A percentile compares a stretch with the other conserved stretches of the same genome.
These are phyloP conservation scores for Lithospermum erythrorhizon DNA, from an alignment of 257 asterid species.

Conservation along the genomic window DNA sequence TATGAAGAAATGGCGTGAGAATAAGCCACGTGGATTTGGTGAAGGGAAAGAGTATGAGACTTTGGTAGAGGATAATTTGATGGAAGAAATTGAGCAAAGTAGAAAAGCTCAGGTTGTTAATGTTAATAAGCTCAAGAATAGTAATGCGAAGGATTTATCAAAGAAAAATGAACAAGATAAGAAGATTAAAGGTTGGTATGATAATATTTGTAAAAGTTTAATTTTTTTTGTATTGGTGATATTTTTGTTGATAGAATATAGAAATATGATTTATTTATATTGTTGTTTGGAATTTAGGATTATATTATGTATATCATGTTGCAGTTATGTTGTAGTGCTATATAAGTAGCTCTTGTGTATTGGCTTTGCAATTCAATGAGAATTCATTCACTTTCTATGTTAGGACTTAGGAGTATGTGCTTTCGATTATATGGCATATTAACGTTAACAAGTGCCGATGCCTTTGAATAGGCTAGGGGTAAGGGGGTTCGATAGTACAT, in stretches of 20 bases:
- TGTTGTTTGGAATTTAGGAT: too few relatives aligned
- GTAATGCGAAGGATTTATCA: slow-evolving; percentile 19
- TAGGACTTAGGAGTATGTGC: too few relatives aligned
- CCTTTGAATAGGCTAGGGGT: too few relatives aligned
- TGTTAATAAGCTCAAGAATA: slow-evolving; percentile 58
- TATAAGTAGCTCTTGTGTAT: too few relatives aligned
- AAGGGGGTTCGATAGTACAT: too few relatives aligned
- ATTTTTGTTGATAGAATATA: neutral
- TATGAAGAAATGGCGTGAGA: slow-evolving; percentile 63
- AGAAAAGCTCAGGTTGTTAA: slow-evolving; percentile 73
- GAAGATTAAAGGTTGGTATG: slow-evolving; percentile 40
- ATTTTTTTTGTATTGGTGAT: slow-evolving; percentile 2
- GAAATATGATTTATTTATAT: too few relatives aligned
- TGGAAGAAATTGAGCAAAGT: slow-evolving; percentile 82
- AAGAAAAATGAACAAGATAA: slow-evolving; percentile 22
- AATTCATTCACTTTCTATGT: too few relatives aligned
- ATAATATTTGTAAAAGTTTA: neutral
- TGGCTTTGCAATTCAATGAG: too few relatives aligned
- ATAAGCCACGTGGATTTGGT: slow-evolving; percentile 81
- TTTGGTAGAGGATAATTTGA: slow-evolving; percentile 68
- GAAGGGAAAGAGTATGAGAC: slow-evolving; percentile 87
- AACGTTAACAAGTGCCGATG: too few relatives aligned
- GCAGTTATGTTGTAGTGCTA: too few relatives aligned
- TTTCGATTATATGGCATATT: too few relatives aligned
- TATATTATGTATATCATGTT: too few relatives aligned